These are phyloP conservation scores for Paraconiothyrium sp. DNA, from an alignment of 2,329 filamentous ascomycete genomes.

Conservation along the genomic window DNA sequence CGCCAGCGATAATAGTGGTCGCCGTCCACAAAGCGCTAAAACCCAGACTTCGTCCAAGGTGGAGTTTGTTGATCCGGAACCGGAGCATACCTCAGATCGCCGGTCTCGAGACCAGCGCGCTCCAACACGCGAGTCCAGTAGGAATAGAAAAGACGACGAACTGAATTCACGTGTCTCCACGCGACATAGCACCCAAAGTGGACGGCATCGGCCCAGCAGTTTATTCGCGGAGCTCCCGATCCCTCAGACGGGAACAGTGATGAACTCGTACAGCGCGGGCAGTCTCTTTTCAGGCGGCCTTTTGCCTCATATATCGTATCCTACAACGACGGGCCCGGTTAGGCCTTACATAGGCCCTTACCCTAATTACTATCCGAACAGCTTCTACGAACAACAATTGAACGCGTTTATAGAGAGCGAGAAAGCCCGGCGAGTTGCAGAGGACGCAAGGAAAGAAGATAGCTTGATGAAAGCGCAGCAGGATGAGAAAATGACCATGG, in stretches of 20 bases:
- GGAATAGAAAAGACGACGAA: constrained; percentile 2
- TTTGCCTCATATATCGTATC: background rate
- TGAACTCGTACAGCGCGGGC: background rate
- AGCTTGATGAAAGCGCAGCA: background rate
- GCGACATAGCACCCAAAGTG: background rate
- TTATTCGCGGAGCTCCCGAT: background rate
- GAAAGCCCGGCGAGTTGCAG: background rate
- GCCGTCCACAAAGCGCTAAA: background rate
- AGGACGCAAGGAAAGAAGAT: constrained; percentile 12
- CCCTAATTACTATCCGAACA: background rate
- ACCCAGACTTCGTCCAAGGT: background rate
- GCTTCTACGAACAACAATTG: background rate
- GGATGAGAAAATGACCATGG: background rate
- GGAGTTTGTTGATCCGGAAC: background rate
- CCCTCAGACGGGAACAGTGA: background rate
- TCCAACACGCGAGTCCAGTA: constrained; percentile 5
- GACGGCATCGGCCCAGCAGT: background rate
- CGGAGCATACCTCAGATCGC: background rate
- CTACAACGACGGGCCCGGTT: background rate
- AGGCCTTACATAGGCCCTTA: background rate
- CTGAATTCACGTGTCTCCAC: background rate
- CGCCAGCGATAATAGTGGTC: background rate
- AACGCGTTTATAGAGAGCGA: background rate
- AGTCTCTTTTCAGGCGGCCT: background rate
- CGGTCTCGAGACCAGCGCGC: background rate